A percentile compares a stretch with the other conserved stretches of the same genome.
These are phyloP conservation scores for Heterobasidion occidentale DNA, from an alignment of 1,284 basidiomycete genomes.

Conservation along the genomic window DNA sequence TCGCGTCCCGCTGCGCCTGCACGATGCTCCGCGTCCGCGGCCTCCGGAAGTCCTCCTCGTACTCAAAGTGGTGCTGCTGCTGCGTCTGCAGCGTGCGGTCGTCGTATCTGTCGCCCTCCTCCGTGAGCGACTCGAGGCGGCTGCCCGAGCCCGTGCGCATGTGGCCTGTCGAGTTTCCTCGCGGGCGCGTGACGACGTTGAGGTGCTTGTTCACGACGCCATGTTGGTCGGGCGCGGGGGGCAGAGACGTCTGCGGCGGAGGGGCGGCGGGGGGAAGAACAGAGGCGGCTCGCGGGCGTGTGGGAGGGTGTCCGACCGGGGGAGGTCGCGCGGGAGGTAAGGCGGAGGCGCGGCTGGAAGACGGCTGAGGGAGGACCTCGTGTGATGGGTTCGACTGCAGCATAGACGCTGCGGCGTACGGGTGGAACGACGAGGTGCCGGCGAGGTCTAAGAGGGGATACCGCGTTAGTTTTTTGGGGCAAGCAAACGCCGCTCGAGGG, in stretches of 20 bases:
- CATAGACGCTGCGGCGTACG: not conserved
- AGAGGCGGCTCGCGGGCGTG: constrained; percentile 47
- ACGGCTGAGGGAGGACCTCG: not conserved
- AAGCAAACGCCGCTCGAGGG: not conserved
- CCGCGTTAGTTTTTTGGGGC: not conserved
- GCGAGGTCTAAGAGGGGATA: not conserved
- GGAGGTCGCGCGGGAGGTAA: constrained; percentile 19
- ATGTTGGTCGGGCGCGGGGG: constrained; percentile 41
- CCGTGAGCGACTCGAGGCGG: constrained; percentile 50
- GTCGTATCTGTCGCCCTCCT: constrained; percentile 42
- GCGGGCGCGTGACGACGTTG: constrained; percentile 31
- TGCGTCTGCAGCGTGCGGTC: constrained; percentile 15
- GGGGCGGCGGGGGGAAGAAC: constrained; percentile 58
- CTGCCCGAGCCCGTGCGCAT: constrained; percentile 47
- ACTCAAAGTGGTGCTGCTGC: constrained; percentile 16
- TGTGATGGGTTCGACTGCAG: constrained; percentile 2
- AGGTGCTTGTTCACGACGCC: constrained; percentile 19
- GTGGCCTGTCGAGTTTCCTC: constrained; percentile 44
- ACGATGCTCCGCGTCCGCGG: constrained; percentile 14
- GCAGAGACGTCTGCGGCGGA: constrained; percentile 54
- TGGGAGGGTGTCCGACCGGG: constrained; percentile 8
- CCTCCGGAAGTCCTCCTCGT: constrained; percentile 20
- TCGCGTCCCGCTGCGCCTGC: constrained; percentile 15
- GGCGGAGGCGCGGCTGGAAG: constrained; percentile 13
- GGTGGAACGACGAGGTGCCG: not conserved